Percentiles rank a stretch among this genome's conserved stretches.
Evolutionary conservation across 1,139 yeast genomes (phyloP).

Genomic region (Protomyces pachydermus): DNA sequence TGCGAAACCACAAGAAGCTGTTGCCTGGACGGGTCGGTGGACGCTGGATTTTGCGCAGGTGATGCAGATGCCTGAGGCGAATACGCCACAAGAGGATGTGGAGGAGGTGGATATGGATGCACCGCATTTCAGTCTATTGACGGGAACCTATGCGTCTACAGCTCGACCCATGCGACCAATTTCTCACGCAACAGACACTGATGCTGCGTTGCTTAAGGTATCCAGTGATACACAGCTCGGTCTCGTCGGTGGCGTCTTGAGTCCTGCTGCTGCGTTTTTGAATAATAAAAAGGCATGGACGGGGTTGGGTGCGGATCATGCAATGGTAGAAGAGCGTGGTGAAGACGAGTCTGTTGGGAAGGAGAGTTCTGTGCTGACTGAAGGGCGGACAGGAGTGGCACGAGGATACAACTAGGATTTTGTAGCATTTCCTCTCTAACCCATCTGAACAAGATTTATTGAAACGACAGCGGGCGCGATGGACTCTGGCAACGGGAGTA

Average conservation of each 20-base stretch:
- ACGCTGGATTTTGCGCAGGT: conserved; percentile 66
- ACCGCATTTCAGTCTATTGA: conserved; percentile 81
- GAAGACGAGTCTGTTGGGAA: conserved; percentile 38
- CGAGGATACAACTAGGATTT: conserved; percentile 3
- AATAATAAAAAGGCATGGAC: conserved; percentile 71
- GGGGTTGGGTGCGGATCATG: conserved; percentile 83
- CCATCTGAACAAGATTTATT: neutral
- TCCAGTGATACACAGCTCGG: conserved; percentile 8
- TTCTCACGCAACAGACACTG: conserved; percentile 3
- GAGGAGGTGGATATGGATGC: conserved; percentile 43
- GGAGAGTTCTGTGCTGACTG: conserved; percentile 8
- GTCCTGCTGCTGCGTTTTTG: conserved; percentile 77
- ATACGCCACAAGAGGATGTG: conserved; percentile 36
- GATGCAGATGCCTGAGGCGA: conserved; percentile 40
- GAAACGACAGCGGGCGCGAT: neutral
- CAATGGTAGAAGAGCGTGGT: conserved; percentile 36
- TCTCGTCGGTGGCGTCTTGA: conserved; percentile 54
- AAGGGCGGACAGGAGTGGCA: conserved; percentile 20
- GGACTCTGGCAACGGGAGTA: no score
- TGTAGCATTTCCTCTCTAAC: neutral
- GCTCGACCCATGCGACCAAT: conserved; percentile 17
- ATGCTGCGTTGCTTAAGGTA: neutral
- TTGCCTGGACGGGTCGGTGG: conserved; percentile 88
- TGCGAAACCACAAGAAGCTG: conserved; percentile 48
- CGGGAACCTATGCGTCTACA: conserved; percentile 68